Conservation (phyloP, 164 flowering plant genomes). For the Annona squamosa region DNA sequence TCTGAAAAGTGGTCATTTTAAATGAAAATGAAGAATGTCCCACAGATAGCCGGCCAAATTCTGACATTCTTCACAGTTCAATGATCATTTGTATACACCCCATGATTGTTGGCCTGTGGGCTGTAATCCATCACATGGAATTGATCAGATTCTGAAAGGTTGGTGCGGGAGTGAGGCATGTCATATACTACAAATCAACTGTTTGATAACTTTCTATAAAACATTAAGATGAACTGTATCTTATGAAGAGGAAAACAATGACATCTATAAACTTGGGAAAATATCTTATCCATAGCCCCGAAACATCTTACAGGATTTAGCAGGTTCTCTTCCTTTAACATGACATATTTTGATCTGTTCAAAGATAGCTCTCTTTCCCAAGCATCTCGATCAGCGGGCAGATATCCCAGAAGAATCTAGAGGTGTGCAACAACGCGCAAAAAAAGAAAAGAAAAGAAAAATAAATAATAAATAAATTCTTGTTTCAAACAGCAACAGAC, state of each 20-base stretch:
- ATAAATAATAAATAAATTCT: background rate
- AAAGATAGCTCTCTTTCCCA: constrained; percentile 13
- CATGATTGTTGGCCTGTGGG: no score
- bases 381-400: constrained; percentile 10
- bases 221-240: background rate
- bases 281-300: background rate
- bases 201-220: background rate
- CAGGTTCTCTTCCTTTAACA: constrained; percentile 12
- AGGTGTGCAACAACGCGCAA: background rate
- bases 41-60: no score
- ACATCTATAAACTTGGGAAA: background rate
- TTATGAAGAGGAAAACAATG: no score
- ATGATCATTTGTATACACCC: no score
- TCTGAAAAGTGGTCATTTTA: no score
- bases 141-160: no score
- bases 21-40: no score
- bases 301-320: constrained; percentile 14
- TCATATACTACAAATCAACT: background rate
- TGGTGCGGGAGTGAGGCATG: no score
- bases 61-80: no score
- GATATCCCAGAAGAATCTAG: constrained; percentile 13
- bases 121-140: no score
- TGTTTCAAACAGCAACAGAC: background rate
- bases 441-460: background rate
- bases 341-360: constrained; percentile 13